Base-by-base conservation (phyloP, 306 rosid genomes). In the Sicyos edulis region DNA sequence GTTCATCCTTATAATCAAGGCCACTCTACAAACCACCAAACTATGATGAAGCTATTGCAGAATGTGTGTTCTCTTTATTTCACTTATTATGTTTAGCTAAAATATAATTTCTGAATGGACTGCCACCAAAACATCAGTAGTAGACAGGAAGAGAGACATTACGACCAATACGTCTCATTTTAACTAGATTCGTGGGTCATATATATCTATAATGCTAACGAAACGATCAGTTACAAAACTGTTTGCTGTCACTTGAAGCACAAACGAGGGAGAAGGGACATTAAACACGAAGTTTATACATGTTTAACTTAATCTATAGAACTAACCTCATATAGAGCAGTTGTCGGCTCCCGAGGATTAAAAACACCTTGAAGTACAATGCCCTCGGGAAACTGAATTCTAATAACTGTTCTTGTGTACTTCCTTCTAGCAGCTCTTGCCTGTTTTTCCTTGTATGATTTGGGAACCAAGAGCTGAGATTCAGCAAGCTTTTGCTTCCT, bases 341-440 rank as follows among this genome's bases (percentile, higher is more conserved):
- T 73, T 42, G 97, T 91, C 75, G 89, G 76, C 72, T 95, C 99
- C 83, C 83, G 81, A 32, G 99, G 96, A 73, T 80, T 67, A 86
- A 95, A 95, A 57, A 86, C 80, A 24, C 86, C 96, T 85, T 91
- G 99, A 75, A 95, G 99, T 69, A 91, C 92, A 74, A 87, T 88
- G 52, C 97, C 95, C 55, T 89, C 99, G 3, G 96, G 97, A 85
- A 95, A 95, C 77, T 95, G 97, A 77, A 95, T 76, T 70, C 97
- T 82, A 66, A 95, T 86, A 32, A 89, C 75, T 67, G 97, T 53
- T 87, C 73, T 86, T 61, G 64, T 81, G 82, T 91, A 87, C 81
- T 82, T 88, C 78, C 51, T 87, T 81, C 79, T 80, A 20, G 89
- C 85, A 45, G 91, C 89, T 80, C 86, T 87, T 53, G 97, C 95